Conservation (phyloP, 1,139 yeast species). For the Candida sp. region DNA sequence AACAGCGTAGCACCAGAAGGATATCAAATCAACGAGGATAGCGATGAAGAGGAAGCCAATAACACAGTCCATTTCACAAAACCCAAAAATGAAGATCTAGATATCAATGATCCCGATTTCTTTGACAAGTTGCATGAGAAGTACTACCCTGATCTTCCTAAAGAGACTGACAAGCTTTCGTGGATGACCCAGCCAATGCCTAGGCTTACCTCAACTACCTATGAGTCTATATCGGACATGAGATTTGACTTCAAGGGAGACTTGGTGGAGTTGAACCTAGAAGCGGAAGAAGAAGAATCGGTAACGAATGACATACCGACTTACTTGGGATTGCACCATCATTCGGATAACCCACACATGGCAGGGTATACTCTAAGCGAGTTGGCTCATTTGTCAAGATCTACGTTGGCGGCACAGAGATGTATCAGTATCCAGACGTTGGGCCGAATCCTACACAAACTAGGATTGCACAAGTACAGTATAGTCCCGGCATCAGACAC, state of each 20-base stretch:
- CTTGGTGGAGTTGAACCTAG: constrained; percentile 47
- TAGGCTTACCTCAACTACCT: constrained; percentile 45
- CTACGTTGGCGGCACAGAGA: constrained; percentile 84
- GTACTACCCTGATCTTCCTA: constrained; percentile 89
- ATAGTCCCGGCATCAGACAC: constrained; percentile 45
- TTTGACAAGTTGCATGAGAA: constrained; percentile 79
- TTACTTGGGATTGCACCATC: constrained; percentile 86
- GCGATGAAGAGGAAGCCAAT: constrained; percentile 34
- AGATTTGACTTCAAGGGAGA: constrained; percentile 91
- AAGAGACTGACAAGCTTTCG: constrained; percentile 78
- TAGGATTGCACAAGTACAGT: constrained; percentile 67
- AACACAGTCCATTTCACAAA: constrained; percentile 65
- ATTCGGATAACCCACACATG: constrained; percentile 82
- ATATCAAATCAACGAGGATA: constrained; percentile 48
- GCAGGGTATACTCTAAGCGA: constrained; percentile 94
- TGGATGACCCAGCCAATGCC: constrained; percentile 86
- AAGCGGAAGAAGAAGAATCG: constrained; percentile 33
- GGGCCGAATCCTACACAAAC: constrained; percentile 84
- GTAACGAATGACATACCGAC: constrained; percentile 44
- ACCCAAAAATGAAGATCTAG: constrained; percentile 48
- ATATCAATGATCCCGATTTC: constrained; percentile 77
- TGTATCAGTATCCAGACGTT: constrained; percentile 84
- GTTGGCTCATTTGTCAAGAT: constrained; percentile 77
- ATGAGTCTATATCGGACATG: constrained; percentile 69
- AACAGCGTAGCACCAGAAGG: constrained; percentile 43